Evolutionary conservation across 306 rosid genomes (phyloP).

Genomic region (Cicer cuneatum): DNA sequence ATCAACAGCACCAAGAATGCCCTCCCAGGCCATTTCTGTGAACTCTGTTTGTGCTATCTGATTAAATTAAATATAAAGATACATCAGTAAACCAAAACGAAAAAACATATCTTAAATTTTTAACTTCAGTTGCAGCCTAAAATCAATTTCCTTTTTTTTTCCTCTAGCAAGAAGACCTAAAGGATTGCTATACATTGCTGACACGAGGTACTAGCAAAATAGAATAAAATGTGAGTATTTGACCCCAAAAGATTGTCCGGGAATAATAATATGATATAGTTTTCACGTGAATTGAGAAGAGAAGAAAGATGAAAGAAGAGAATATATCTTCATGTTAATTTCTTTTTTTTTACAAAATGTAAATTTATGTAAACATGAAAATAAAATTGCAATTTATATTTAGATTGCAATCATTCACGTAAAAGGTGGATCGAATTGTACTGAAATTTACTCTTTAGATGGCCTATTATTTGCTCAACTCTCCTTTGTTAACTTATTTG

Average conservation of each 20-base stretch:
- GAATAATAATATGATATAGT: background rate
- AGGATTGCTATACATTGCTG: background rate
- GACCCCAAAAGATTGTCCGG: background rate
- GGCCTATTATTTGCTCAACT: background rate
- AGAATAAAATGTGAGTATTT: background rate
- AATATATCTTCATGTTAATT: no score
- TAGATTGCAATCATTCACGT: no score
- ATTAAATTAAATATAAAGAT: constrained; percentile 33
- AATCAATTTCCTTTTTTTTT: background rate
- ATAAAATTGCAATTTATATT: background rate
- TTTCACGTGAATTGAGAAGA: background rate
- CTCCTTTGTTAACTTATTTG: background rate
- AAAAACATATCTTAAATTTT: background rate
- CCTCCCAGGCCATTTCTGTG: constrained; percentile 99
- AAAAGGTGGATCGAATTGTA: no score
- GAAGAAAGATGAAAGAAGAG: background rate
- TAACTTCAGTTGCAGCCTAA: background rate
- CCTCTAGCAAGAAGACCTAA: background rate
- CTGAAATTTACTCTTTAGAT: no score
- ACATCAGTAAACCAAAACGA: background rate
- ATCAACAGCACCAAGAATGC: constrained; percentile 77
- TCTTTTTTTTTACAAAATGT: background rate
- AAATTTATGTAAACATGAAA: background rate
- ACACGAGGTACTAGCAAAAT: background rate
- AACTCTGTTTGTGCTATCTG: constrained; percentile 76